These are phyloP conservation scores for Boletus tomentosulus DNA, from an alignment of 768 basidiomycete genomes.

Conservation along the genomic window DNA sequence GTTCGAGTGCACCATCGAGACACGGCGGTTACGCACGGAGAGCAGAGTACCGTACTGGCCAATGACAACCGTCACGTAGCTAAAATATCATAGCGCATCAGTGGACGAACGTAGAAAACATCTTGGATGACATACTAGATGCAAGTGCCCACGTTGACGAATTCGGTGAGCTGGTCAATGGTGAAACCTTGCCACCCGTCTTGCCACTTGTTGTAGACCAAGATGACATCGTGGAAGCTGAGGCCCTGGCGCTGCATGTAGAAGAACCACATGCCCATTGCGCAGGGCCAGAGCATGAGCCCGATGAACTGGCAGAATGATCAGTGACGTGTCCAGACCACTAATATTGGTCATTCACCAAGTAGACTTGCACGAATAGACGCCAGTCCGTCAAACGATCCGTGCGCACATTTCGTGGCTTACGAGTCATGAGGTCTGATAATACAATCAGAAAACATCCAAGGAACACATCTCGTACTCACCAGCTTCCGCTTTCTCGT, in stretches of 20 bases:
- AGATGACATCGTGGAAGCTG: constrained; percentile 32
- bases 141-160: constrained; percentile 39
- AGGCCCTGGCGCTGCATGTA: constrained; percentile 37
- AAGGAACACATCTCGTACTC: neutral
- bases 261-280: constrained; percentile 39
- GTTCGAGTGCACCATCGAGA: constrained; percentile 25
- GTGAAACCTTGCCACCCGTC: constrained; percentile 35
- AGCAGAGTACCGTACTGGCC: constrained; percentile 25
- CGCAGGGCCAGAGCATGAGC: constrained; percentile 42
- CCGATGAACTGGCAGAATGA: constrained; percentile 35
- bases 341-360: constrained; percentile 27
- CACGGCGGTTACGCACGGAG: constrained; percentile 28
- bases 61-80: constrained; percentile 35
- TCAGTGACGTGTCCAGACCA: neutral
- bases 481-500: constrained; percentile 50
- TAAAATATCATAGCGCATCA: constrained; percentile 7
- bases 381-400: constrained; percentile 48
- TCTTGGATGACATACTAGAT: constrained; percentile 35
- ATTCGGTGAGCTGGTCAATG: constrained; percentile 28
- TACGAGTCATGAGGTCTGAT: constrained; percentile 42
- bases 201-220: constrained; percentile 37
- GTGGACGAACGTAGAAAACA: constrained; percentile 3
- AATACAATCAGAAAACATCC: neutral
- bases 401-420: constrained; percentile 44
- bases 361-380: constrained; percentile 46